Percentiles rank a stretch among this genome's conserved stretches.
Evolutionary conservation across 164 flowering plant species (phyloP).

Genomic region (Macadamia integrifolia): DNA sequence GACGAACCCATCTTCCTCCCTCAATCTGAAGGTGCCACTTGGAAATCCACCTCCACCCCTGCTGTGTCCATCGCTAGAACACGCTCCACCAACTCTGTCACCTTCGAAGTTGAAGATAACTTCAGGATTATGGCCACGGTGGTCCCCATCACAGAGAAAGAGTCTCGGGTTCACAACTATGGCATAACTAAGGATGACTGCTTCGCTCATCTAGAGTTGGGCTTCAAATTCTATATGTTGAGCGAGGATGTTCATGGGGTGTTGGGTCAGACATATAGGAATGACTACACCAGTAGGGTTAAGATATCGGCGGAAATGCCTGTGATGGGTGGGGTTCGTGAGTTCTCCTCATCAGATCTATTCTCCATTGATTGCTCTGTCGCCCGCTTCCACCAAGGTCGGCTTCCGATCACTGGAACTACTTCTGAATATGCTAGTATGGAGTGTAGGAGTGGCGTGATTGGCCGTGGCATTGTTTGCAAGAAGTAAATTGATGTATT

Average conservation of each 20-base stretch:
- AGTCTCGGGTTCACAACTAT: slow-evolving; percentile 7
- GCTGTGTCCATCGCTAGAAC: background rate
- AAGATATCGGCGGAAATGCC: too few relatives aligned
- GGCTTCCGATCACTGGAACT: too few relatives aligned
- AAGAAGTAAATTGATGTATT: too few relatives aligned
- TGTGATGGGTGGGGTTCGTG: too few relatives aligned
- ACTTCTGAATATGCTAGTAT: too few relatives aligned
- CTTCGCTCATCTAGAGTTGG: slow-evolving; percentile 15
- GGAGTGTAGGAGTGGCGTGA: too few relatives aligned
- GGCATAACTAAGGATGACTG: slow-evolving; percentile 12
- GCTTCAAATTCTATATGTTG: slow-evolving; percentile 10
- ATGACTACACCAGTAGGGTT: background rate
- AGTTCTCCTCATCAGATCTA: too few relatives aligned
- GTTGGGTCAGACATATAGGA: slow-evolving; percentile 8
- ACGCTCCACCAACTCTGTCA: background rate
- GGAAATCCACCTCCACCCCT: background rate
- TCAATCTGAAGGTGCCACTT: background rate
- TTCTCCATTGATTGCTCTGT: too few relatives aligned
- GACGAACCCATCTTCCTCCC: slow-evolving; percentile 8
- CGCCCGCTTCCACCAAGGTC: too few relatives aligned
- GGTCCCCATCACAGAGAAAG: slow-evolving; percentile 9
- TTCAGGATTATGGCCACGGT: slow-evolving; percentile 10
- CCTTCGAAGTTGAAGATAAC: slow-evolving; percentile 5
- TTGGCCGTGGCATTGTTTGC: too few relatives aligned
- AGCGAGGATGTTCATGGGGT: slow-evolving; percentile 7